Evolutionary conservation across 257 asterid species (phyloP), one percentile per base, ranked within the genome.

Genomic region (Asclepias syriaca): DNA sequence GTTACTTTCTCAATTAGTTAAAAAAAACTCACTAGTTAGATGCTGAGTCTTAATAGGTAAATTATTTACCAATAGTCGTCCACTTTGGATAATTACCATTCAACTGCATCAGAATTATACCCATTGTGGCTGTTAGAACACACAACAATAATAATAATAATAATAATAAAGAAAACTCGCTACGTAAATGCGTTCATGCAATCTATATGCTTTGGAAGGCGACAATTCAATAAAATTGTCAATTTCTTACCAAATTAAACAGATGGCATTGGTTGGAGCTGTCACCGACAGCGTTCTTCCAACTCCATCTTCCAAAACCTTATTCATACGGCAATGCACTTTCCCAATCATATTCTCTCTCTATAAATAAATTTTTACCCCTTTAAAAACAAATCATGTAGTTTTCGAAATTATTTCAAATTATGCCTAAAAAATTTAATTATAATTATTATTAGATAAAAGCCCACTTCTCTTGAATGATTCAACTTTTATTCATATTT

Each of bases 221-320:
- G 57, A 14, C 48, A 29, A 60, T 60, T 29, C 24, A 50, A 50
- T 68, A 68, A 51, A 68, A 50, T 9, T 6, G 61, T 46, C 37
- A 4, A 24, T 66, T 66, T 66, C 18, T 49, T 49, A 10, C 18
- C 39, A 14, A 54, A 34, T 34, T 34, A 34, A 21, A 55, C 43
- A 68, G 43, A 68, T 16, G 72, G 63, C 63, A 51, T 14, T 43
- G 48, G 48, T 43, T 43, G 48, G 48, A 43, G 51, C 22, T 49
- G 65, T 67, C 14, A 70, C 75, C 79, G 60, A 76, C 79, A 77
- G 32, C 74, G 40, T 21, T 72, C 73, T 72, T 45, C 71, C 29
- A 27, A 58, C 46, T 32, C 49, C 71, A 39, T 40, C 11, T 43
- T 43, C 48, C 48, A 43, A 43, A 43, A 43, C 48, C 48, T 8